Evolutionary conservation across 2,329 filamentous ascomycete species (phyloP).

Genomic region (Hymenoscyphus salicellus): DNA sequence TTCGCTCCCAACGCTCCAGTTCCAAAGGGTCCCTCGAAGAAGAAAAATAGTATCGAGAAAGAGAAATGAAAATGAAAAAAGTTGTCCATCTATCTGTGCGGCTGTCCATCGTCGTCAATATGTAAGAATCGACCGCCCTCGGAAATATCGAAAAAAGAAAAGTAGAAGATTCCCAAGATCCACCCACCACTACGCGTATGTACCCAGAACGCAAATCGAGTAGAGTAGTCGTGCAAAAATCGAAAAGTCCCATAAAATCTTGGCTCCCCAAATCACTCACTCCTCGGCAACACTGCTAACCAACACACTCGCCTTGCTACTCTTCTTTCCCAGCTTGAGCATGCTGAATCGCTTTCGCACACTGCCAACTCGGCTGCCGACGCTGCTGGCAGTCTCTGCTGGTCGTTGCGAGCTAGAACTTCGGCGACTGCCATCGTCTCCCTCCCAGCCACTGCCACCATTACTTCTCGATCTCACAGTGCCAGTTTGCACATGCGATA

Average conservation of each 20-base stretch:
- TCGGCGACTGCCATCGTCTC: slow-evolving; percentile 13
- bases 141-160: slow-evolving; percentile 3
- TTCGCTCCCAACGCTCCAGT: not conserved
- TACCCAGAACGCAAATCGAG: not conserved
- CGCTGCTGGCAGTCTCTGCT: slow-evolving; percentile 20
- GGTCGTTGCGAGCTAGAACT: slow-evolving; percentile 24
- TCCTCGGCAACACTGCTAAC: slow-evolving; percentile 32
- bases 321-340: slow-evolving; percentile 37
- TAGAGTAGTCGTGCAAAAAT: not conserved
- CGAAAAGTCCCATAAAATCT: not conserved
- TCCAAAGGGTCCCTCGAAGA: not conserved
- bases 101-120: not conserved
- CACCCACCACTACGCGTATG: not conserved
- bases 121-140: not conserved
- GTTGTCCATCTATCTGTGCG: not conserved
- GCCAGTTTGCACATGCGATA: slow-evolving; percentile 1
- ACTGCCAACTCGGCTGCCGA: slow-evolving; percentile 33
- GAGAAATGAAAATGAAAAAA: not conserved
- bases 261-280: slow-evolving; percentile 11
- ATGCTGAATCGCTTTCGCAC: slow-evolving; percentile 35
- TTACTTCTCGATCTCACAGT: slow-evolving; percentile 6
- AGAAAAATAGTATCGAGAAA: not conserved
- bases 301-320: slow-evolving; percentile 35
- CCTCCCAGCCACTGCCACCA: slow-evolving; percentile 2
- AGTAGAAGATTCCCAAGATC: slow-evolving; percentile 4